Conservation (phyloP, 495 filamentous ascomycete species). For the Apiosordaria backusii region DNA sequence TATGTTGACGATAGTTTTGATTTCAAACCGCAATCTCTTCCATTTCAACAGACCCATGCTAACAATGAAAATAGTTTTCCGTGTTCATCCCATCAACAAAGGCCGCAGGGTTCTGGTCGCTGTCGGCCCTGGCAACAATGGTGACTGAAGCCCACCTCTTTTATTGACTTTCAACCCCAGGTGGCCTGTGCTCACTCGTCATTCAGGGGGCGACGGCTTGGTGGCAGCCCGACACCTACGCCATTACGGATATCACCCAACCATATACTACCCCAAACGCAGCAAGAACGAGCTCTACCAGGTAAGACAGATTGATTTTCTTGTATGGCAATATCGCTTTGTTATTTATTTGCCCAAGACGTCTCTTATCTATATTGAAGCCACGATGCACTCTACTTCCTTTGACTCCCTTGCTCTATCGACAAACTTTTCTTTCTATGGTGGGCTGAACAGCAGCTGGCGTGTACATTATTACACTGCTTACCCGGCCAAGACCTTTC, state of each 20-base stretch:
- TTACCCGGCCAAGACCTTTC: neutral
- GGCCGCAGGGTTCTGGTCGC: conserved; percentile 78
- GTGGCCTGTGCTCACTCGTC: conserved; percentile 27
- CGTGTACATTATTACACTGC: conserved; percentile 25
- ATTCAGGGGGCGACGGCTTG: conserved; percentile 81
- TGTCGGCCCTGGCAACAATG: conserved; percentile 93
- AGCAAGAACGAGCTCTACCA: conserved; percentile 86
- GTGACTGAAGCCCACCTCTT: conserved; percentile 42
- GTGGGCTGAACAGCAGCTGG: conserved; percentile 5
- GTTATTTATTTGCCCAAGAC: neutral
- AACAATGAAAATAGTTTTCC: conserved; percentile 58
- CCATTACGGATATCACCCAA: conserved; percentile 88
- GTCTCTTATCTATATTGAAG: neutral
- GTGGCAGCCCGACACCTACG: conserved; percentile 92
- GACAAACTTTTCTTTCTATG: neutral
- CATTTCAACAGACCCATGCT: conserved; percentile 12
- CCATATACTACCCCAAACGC: conserved; percentile 89
- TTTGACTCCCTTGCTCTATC: neutral
- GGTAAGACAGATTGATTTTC: conserved; percentile 41
- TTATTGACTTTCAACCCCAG: conserved; percentile 16
- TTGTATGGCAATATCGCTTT: neutral
- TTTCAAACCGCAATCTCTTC: no score
- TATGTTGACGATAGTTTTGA: conserved; percentile 33
- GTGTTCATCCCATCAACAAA: conserved; percentile 69
- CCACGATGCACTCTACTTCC: neutral